Base-by-base conservation (phyloP, 768 basidiomycete species). In the Cystobasidium onofrii region DNA sequence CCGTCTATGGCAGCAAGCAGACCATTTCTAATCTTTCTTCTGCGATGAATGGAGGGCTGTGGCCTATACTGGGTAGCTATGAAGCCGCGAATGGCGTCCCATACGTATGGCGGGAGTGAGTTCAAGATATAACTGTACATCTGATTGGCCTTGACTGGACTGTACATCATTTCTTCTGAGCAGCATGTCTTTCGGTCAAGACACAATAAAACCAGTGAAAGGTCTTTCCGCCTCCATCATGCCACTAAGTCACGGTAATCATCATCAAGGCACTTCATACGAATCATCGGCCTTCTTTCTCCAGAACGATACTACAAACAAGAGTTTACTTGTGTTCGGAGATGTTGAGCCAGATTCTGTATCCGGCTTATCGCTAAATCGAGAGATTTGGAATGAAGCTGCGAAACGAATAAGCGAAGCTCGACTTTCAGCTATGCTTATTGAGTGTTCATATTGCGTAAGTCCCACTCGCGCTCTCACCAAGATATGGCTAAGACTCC, bases 321-420 rank as follows among this genome's bases (percentile, higher is more conserved):
- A 83, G 60, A 90, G 95, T 80, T 88, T 97, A 76, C 83, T 97
- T 43, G 97, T 97, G 82, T 95, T 96, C 77, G 95, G 95, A 0
- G 93, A 95, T 81, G 88, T 96, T 74, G 91, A 94, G 78, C 90
- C 91, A 12, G 71, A 94, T 82, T 85, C 86, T 63, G 77, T 93
- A 60, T 84, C 89, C 6, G n/a, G 78, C 18, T 80, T 82, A 17
- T 88, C 88, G 3, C 84, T 83, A 64, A 94, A 88, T 44, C 83
- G 84, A 31, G 81, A 84, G 50, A 88, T 98, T 60, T 97, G 94
- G 95, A 85, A 85, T 46, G 85, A 84, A 31, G 92, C 92, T 0
- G 93, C 93, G 3, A 83, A 86, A 55, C 88, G 87, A 80, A 87
- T 96, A 77, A 78, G 76, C 29, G 87, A 87, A 0, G 83, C 86